Evolutionary conservation across 495 filamentous ascomycete genomes (phyloP).

Genomic region (Talaromyces liani): DNA sequence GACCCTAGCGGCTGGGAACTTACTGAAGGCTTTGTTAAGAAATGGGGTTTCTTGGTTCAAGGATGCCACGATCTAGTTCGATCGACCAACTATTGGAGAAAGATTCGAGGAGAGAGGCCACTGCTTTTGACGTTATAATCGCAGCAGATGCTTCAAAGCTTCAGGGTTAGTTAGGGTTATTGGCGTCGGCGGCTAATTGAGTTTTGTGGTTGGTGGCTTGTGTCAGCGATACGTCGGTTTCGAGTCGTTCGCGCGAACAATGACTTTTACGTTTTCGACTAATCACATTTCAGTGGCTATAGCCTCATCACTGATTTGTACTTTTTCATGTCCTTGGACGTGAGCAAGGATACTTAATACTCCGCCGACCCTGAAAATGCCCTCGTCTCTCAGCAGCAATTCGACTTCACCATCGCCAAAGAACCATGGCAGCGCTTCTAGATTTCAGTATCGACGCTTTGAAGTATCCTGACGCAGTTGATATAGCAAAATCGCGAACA

Average conservation of each 20-base stretch:
- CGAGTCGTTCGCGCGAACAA: no score
- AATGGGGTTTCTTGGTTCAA: slow-evolving; percentile 44
- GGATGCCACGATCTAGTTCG: slow-evolving; percentile 41
- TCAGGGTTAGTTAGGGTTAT: no score
- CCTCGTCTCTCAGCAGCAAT: neutral
- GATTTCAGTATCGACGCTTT: neutral
- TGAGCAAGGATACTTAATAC: neutral
- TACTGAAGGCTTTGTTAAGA: slow-evolving; percentile 39
- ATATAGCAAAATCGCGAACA: no score
- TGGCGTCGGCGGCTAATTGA: no score
- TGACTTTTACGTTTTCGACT: no score
- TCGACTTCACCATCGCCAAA: neutral
- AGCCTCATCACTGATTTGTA: no score
- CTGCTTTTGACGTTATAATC: neutral
- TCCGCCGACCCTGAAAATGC: neutral
- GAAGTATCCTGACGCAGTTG: neutral
- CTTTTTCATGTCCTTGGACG: neutral
- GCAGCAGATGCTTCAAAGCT: neutral
- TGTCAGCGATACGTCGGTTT: no score
- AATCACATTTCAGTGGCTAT: no score
- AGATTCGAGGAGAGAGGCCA: slow-evolving; percentile 22
- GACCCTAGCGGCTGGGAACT: slow-evolving; percentile 42
- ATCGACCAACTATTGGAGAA: slow-evolving; percentile 44
- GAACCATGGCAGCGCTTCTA: neutral
- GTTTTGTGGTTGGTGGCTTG: no score